phyloP scores from a whole-genome alignment of 768 basidiomycete species.

The Russula lepida region DNA sequence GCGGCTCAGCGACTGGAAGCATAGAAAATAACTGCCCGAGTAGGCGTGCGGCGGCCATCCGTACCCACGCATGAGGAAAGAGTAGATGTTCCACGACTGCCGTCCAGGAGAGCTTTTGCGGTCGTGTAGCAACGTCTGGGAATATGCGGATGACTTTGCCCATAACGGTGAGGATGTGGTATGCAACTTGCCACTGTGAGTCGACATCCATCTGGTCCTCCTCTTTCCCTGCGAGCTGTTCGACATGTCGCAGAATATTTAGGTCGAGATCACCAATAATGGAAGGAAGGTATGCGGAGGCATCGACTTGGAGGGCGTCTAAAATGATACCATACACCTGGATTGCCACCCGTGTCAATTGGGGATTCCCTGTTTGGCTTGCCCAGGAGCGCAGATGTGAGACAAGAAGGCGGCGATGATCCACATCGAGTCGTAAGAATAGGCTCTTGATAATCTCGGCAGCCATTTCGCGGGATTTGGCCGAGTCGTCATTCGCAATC shows the following conservation, averaged over 20 bases:
- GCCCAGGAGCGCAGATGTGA: slow-evolving; percentile 78
- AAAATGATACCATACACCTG: slow-evolving; percentile 80
- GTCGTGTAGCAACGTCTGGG: slow-evolving; percentile 39
- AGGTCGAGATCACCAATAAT: slow-evolving; percentile 52
- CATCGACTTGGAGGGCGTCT: slow-evolving; percentile 50
- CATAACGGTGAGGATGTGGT: slow-evolving; percentile 65
- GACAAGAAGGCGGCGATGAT: slow-evolving; percentile 46
- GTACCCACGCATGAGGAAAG: slow-evolving; percentile 94
- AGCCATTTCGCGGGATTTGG: slow-evolving; percentile 84
- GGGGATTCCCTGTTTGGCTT: slow-evolving; percentile 45
- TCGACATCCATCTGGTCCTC: slow-evolving; percentile 47
- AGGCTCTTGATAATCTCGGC: slow-evolving; percentile 74
- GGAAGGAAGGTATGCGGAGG: slow-evolving; percentile 35
- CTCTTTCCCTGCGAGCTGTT: slow-evolving; percentile 34
- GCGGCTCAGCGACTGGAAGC: slow-evolving; percentile 36
- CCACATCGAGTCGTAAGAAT: slow-evolving; percentile 57
- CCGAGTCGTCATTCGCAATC: slow-evolving; percentile 87
- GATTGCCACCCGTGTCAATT: slow-evolving; percentile 62
- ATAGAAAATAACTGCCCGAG: slow-evolving; percentile 62
- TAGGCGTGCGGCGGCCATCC: slow-evolving; percentile 68
- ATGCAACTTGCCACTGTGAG: slow-evolving; percentile 73
- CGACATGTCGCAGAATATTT: slow-evolving; percentile 38
- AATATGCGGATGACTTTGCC: slow-evolving; percentile 53
- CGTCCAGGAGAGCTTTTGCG: slow-evolving; percentile 52
- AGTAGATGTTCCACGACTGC: slow-evolving; percentile 57